Base-by-base conservation (phyloP, 2,329 filamentous ascomycete genomes). In the Fusarium newnesense region DNA sequence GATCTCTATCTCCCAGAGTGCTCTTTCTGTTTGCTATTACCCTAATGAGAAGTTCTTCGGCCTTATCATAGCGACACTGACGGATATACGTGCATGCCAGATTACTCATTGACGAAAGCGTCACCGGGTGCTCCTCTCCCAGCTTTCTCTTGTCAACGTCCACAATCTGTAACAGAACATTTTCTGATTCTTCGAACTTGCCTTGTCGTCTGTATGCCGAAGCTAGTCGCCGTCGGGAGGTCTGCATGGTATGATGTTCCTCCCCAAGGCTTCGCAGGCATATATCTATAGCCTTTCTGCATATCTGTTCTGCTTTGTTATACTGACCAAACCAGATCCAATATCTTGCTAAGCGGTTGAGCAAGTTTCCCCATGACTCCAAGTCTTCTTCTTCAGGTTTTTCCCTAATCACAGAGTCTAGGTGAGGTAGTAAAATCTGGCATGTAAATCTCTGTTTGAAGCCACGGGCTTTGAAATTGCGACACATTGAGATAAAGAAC, bases 71-170 rank as follows among this genome's bases (percentile, higher is more conserved):
- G 18, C 9, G 19, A n/a, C 2, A 2, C 28, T 16, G 46, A 16
- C 0, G 0, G 1, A 2, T 2, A n/a, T 16, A 49, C 4, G 2
- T n/a, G 3, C 2, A 0, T 10, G 21, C 46, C 15, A 49, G 19
- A 34, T 34, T 16, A 34, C 16, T 34, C 34, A 34, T 34, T 13
- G 13, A 3, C 2, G 3, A 7, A 15, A 34, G 5, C 34, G 7
- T 15, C 13, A 8, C 13, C 13, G 34, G 34, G 34, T 34, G 13
- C 2, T 34, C 34, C 34, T 34, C 34, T 34, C 34, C 34, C 7
- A 34, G 13, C 6, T 8, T 34, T 15, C 34, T 34, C 34, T 34
- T 34, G 7, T 34, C 34, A 15, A 7, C 16, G 5, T 34, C 34
- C 13, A 34, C 8, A 6, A 16, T 34, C 34, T 16, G 13, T 6